A percentile compares a stretch with the other conserved stretches of the same genome.
These are phyloP conservation scores for Paramyrothecium roridum DNA, from an alignment of 2,329 filamentous ascomycete genomes.

Conservation along the genomic window DNA sequence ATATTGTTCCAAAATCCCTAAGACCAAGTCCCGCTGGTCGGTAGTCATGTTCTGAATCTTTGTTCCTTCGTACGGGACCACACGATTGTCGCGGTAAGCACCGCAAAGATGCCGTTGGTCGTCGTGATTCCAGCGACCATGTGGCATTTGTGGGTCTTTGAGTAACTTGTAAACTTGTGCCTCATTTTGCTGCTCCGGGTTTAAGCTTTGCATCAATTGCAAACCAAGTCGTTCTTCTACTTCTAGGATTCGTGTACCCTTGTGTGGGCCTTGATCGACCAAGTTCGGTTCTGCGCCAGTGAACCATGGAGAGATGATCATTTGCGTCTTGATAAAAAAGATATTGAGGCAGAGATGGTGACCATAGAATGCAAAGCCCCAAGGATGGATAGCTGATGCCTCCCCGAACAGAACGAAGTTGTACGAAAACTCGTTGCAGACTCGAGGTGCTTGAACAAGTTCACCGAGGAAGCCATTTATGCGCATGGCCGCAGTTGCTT, in stretches of 20 bases:
- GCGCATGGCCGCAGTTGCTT: conserved; percentile 67
- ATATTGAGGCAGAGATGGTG: conserved; percentile 74
- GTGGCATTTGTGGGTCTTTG: conserved; percentile 63
- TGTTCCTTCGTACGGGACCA: conserved; percentile 70
- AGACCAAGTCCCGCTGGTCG: conserved; percentile 53
- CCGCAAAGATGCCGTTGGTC: conserved; percentile 78
- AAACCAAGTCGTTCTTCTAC: conserved; percentile 63
- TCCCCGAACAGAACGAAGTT: conserved; percentile 70
- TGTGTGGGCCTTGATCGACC: conserved; percentile 62
- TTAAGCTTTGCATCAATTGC: conserved; percentile 66
- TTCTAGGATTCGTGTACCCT: conserved; percentile 64
- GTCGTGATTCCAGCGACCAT: conserved; percentile 73
- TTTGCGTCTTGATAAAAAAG: conserved; percentile 62
- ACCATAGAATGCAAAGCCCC: conserved; percentile 75
- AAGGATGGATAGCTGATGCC: conserved; percentile 58
- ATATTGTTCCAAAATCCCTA: conserved; percentile 60
- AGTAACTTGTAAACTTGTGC: conserved; percentile 59
- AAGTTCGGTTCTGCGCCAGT: conserved; percentile 77
- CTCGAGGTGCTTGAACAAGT: conserved; percentile 55
- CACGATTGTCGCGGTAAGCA: conserved; percentile 73
- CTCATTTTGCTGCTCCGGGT: conserved; percentile 37
- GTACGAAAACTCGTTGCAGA: conserved; percentile 75
- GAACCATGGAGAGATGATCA: conserved; percentile 72
- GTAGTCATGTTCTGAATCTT: conserved; percentile 45
- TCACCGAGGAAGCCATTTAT: conserved; percentile 74